Conservation (phyloP, 805 yeast species). For the Saccharomycopsis synnaedendra region DNA sequence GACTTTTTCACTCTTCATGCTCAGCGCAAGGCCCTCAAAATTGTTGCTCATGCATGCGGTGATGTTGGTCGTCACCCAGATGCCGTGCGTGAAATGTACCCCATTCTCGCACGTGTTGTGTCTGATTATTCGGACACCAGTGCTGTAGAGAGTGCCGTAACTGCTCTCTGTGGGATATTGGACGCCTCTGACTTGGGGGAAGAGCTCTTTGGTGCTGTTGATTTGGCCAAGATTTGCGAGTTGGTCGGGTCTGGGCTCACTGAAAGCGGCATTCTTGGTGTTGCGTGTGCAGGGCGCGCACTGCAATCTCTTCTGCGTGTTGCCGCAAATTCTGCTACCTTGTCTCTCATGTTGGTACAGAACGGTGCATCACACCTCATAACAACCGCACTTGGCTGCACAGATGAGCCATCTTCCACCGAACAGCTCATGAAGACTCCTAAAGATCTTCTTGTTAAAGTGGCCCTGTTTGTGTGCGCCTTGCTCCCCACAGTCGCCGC, state of each 20-base stretch:
- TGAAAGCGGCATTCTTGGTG: slow-evolving; percentile 11
- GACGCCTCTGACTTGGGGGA: slow-evolving; percentile 33
- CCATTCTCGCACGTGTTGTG: slow-evolving; percentile 42
- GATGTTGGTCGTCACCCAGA: slow-evolving; percentile 33
- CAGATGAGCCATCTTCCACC: slow-evolving; percentile 20
- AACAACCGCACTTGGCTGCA: no score
- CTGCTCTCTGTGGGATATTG: slow-evolving; percentile 48
- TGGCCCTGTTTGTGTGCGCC: slow-evolving; percentile 43
- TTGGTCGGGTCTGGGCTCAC: slow-evolving; percentile 15
- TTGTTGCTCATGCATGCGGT: slow-evolving; percentile 60
- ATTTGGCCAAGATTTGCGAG: slow-evolving; percentile 6
- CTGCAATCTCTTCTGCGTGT: slow-evolving; percentile 29
- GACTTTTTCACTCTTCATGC: slow-evolving; percentile 88
- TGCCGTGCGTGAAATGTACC: slow-evolving; percentile 45
- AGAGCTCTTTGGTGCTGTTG: slow-evolving; percentile 25
- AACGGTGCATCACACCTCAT: not conserved
- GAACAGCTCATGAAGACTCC: slow-evolving; percentile 70
- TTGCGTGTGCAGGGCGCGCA: no score
- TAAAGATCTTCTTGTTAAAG: slow-evolving; percentile 44
- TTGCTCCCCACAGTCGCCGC: slow-evolving; percentile 38
- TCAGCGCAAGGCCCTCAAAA: slow-evolving; percentile 67
- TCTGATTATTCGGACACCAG: slow-evolving; percentile 42
- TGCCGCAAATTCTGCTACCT: slow-evolving; percentile 31
- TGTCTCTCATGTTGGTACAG: slow-evolving; percentile 34
- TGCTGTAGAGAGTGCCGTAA: slow-evolving; percentile 55